Evolutionary conservation across 768 basidiomycete genomes (phyloP).

Genomic region (Boletus vermiculosoides): DNA sequence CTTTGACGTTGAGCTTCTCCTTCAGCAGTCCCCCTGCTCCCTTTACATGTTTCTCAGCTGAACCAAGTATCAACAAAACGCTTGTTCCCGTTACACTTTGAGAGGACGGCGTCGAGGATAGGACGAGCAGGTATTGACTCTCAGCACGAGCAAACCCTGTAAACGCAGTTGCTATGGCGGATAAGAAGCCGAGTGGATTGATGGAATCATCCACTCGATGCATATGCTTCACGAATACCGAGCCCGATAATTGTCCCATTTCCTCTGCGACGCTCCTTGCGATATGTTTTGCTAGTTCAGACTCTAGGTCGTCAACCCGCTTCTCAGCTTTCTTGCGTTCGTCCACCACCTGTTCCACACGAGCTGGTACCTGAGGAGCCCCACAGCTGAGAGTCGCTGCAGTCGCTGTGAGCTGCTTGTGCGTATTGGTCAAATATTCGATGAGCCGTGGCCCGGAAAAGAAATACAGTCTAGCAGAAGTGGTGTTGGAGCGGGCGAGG

Average conservation of each 20-base stretch:
- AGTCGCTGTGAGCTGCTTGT: slow-evolving; percentile 52
- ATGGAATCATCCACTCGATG: slow-evolving; percentile 62
- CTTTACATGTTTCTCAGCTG: slow-evolving; percentile 60
- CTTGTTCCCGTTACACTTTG: slow-evolving; percentile 50
- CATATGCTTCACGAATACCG: slow-evolving; percentile 44
- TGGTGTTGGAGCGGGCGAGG: slow-evolving; percentile 56
- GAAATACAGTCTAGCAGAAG: slow-evolving; percentile 77
- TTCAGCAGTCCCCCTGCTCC: slow-evolving; percentile 56
- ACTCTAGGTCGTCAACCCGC: slow-evolving; percentile 66
- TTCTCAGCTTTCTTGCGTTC: slow-evolving; percentile 67
- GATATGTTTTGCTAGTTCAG: slow-evolving; percentile 56
- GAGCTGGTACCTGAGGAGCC: slow-evolving; percentile 61
- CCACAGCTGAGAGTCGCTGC: slow-evolving; percentile 68
- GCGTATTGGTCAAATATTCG: slow-evolving; percentile 55
- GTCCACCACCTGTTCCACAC: slow-evolving; percentile 64
- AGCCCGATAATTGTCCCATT: slow-evolving; percentile 28
- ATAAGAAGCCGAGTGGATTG: slow-evolving; percentile 59
- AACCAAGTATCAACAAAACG: slow-evolving; percentile 59
- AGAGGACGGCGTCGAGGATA: slow-evolving; percentile 62
- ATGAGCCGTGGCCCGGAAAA: slow-evolving; percentile 77
- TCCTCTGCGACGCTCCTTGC: slow-evolving; percentile 42
- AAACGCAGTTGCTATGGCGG: slow-evolving; percentile 53
- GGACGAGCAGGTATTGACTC: slow-evolving; percentile 44
- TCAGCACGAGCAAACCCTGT: slow-evolving; percentile 23
- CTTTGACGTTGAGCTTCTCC: slow-evolving; percentile 59